phyloP scores from a whole-genome alignment of 352 stramenopile species.

The Phytopythium litorale region DNA sequence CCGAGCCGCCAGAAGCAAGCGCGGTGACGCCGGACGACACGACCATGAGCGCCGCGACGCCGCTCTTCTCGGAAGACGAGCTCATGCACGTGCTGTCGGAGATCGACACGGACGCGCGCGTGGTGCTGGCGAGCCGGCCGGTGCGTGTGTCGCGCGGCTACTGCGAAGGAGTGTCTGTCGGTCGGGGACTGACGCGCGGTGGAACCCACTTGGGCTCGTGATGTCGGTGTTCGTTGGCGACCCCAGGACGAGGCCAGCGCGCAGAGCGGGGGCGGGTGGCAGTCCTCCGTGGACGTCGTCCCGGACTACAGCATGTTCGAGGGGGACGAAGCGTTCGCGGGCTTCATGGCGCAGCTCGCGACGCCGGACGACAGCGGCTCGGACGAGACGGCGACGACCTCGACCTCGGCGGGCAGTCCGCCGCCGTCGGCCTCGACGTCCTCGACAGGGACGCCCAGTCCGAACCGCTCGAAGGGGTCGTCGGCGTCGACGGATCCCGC shows the following conservation, averaged over 20 bases:
- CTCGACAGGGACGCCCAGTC: neutral
- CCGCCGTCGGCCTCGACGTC: constrained; percentile 7
- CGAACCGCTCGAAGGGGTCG: neutral
- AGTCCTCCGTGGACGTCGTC: constrained; percentile 1
- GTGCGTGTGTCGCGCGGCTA: neutral
- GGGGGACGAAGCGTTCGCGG: constrained; percentile 1
- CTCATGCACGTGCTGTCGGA: constrained; percentile 42
- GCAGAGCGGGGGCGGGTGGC: neutral
- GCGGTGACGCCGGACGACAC: neutral
- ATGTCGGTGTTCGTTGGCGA: neutral
- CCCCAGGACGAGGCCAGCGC: neutral
- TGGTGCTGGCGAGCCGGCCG: neutral
- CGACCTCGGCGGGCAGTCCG: constrained; percentile 1
- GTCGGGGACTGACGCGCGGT: neutral
- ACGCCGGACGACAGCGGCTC: constrained; percentile 13
- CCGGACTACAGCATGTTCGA: constrained; percentile 1
- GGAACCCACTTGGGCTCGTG: neutral
- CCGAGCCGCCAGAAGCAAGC: neutral
- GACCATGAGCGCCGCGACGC: constrained; percentile 7
- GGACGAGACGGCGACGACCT: constrained; percentile 1
- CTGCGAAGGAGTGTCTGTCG: neutral
- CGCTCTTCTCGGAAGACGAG: constrained; percentile 39
- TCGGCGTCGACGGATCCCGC: neutral
- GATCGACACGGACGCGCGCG: constrained; percentile 14
- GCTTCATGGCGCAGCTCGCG: constrained; percentile 8